Evolutionary conservation across 179 eudicot species (phyloP).

Genomic region (Silene noctiflora): DNA sequence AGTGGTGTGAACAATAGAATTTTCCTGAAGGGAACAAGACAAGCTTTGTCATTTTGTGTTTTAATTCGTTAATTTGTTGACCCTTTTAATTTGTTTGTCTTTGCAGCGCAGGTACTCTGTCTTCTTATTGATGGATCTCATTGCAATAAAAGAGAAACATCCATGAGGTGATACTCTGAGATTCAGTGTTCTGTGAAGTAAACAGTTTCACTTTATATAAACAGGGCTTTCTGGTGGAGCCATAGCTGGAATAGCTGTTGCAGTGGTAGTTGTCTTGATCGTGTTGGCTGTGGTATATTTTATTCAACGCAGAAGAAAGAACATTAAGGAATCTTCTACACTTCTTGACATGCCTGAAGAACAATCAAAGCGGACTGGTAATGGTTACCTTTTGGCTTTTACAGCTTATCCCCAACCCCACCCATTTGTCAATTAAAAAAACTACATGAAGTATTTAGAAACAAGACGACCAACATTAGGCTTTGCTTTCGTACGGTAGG

Average conservation of each 20-base stretch:
- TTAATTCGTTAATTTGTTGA: constrained; percentile 4
- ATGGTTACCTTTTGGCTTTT: constrained; percentile 11
- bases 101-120: constrained; percentile 34
- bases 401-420: background rate
- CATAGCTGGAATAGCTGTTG: constrained; percentile 30
- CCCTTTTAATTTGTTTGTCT: constrained; percentile 10
- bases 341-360: constrained; percentile 22
- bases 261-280: constrained; percentile 25
- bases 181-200: constrained; percentile 18
- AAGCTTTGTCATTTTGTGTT: background rate
- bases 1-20: background rate
- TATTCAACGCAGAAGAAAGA: constrained; percentile 26
- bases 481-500: background rate
- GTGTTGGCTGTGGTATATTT: constrained; percentile 15
- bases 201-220: constrained; percentile 12
- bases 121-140: constrained; percentile 11
- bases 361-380: constrained; percentile 22
- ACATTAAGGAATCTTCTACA: constrained; percentile 1
- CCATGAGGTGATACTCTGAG: constrained; percentile 12
- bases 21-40: background rate
- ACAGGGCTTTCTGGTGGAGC: constrained; percentile 33
- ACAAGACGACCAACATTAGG: background rate
- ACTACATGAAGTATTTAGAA: background rate
- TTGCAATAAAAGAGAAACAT: constrained; percentile 11
- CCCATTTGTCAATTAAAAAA: background rate